Conservation (phyloP, 2,329 filamentous ascomycete genomes). For the Colletotrichum spaethianum region DNA sequence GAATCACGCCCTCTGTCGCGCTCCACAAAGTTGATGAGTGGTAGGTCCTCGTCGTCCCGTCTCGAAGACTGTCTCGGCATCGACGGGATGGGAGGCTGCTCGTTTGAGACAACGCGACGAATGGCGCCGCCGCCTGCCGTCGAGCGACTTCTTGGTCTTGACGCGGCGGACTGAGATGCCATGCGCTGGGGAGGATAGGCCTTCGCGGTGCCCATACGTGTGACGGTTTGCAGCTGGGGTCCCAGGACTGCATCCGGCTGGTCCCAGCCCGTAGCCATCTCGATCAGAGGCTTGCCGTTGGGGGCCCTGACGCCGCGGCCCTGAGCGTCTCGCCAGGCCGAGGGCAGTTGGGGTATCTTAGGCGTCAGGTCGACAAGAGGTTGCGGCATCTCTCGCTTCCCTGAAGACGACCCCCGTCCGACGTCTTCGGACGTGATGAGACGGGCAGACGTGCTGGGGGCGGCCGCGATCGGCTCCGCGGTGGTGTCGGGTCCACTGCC, state of each 20-base stretch:
- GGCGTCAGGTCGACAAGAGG: constrained; percentile 80
- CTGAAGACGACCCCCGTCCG: constrained; percentile 42
- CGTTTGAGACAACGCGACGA: constrained; percentile 40
- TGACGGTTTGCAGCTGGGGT: constrained; percentile 35
- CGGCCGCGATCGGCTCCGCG: constrained; percentile 40
- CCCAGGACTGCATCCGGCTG: constrained; percentile 25
- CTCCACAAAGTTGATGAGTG: constrained; percentile 42
- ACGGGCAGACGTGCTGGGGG: constrained; percentile 44
- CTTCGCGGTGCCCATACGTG: constrained; percentile 34
- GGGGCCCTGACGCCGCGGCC: constrained; percentile 62
- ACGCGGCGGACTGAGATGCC: constrained; percentile 37
- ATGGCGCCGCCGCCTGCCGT: constrained; percentile 31
- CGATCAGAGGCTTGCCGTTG: constrained; percentile 61
- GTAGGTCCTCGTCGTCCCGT: constrained; percentile 41
- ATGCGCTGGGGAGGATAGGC: constrained; percentile 39
- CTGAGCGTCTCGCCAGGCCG: constrained; percentile 67
- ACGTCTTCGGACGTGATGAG: constrained; percentile 44
- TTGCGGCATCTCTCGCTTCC: constrained; percentile 58
- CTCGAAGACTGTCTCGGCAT: constrained; percentile 36
- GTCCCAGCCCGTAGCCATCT: constrained; percentile 55
- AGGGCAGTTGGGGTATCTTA: constrained; percentile 74
- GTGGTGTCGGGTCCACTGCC: constrained; percentile 33
- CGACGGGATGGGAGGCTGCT: constrained; percentile 41
- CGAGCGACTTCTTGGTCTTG: constrained; percentile 36
- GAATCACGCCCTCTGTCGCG: constrained; percentile 35